Conservation (phyloP, 164 flowering plant genomes). For the Macadamia tetraphylla region DNA sequence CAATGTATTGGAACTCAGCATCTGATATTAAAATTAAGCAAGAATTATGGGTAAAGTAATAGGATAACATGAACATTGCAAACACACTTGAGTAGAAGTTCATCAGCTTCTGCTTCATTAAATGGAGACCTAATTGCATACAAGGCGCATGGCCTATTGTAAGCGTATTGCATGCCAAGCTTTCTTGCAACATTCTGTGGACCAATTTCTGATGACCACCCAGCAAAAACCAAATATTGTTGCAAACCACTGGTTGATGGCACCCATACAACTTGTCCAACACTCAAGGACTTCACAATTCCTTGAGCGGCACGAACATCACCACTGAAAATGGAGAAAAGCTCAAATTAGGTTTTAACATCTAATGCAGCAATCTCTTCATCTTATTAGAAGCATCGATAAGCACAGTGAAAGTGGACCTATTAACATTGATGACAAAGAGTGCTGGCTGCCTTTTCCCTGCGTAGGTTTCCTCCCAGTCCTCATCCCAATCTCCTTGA, state of each 20-base stretch:
- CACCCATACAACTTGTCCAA: slow-evolving; percentile 96
- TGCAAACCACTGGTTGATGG: slow-evolving; percentile 38
- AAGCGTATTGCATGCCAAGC: slow-evolving; percentile 90
- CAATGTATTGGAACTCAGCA: not conserved
- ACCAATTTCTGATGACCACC: slow-evolving; percentile 58
- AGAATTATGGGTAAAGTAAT: not conserved
- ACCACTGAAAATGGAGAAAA: slow-evolving; percentile 50
- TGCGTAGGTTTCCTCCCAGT: slow-evolving; percentile 93
- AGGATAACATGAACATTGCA: not conserved
- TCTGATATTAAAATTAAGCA: not conserved
- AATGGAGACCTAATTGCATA: slow-evolving; percentile 63
- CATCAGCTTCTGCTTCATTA: slow-evolving; percentile 24
- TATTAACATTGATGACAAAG: slow-evolving; percentile 57
- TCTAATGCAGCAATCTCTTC: not conserved
- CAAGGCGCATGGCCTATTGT: slow-evolving; percentile 83
- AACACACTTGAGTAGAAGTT: slow-evolving; percentile 38
- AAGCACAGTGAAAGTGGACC: slow-evolving; percentile 31
- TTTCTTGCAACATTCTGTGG: slow-evolving; percentile 42
- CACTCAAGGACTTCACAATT: slow-evolving; percentile 62
- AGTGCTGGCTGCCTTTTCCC: slow-evolving; percentile 89
- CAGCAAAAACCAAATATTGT: slow-evolving; percentile 80
- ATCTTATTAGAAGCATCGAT: not conserved
- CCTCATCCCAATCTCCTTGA: slow-evolving; percentile 88
- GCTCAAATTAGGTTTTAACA: slow-evolving; percentile 3
- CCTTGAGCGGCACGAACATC: slow-evolving; percentile 61